These are phyloP conservation scores for Colletotrichum coccodes DNA, from an alignment of 2,329 filamentous ascomycete species.

Conservation along the genomic window DNA sequence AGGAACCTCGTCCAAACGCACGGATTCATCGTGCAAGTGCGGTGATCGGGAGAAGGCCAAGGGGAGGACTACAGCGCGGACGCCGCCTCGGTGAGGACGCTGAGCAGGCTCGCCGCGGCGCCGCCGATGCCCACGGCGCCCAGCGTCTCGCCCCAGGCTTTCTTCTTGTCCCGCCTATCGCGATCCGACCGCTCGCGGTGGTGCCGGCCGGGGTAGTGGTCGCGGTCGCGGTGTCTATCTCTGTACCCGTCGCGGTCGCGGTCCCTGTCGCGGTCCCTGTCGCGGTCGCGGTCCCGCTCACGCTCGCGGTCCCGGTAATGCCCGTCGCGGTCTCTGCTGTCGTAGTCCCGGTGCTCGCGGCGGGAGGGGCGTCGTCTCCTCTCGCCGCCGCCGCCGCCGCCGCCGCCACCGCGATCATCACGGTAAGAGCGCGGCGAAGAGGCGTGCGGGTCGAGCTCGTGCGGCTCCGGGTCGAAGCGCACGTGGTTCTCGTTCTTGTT, in stretches of 20 bases:
- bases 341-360: slow-evolving; percentile 32
- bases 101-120: slow-evolving; percentile 67
- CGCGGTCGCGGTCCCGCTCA: slow-evolving; percentile 44
- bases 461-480: slow-evolving; percentile 60
- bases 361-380: slow-evolving; percentile 40
- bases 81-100: slow-evolving; percentile 68
- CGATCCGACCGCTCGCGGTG: slow-evolving; percentile 38
- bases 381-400: no score
- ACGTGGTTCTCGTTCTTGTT: slow-evolving; percentile 69
- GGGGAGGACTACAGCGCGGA: slow-evolving; percentile 37
- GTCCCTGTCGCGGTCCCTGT: slow-evolving; percentile 40
- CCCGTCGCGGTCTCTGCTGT: slow-evolving; percentile 47
- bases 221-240: slow-evolving; percentile 51
- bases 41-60: not conserved
- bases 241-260: slow-evolving; percentile 44
- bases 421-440: slow-evolving; percentile 40
- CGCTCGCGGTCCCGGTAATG: slow-evolving; percentile 50
- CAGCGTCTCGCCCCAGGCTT: slow-evolving; percentile 63
- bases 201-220: slow-evolving; percentile 47
- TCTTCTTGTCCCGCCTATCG: slow-evolving; percentile 51
- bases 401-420: no score
- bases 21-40: not conserved
- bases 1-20: not conserved
- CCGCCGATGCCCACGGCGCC: slow-evolving; percentile 69
- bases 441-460: slow-evolving; percentile 51